phyloP scores from a whole-genome alignment of 2,329 filamentous ascomycete species.

The Epichloe amarillans region DNA sequence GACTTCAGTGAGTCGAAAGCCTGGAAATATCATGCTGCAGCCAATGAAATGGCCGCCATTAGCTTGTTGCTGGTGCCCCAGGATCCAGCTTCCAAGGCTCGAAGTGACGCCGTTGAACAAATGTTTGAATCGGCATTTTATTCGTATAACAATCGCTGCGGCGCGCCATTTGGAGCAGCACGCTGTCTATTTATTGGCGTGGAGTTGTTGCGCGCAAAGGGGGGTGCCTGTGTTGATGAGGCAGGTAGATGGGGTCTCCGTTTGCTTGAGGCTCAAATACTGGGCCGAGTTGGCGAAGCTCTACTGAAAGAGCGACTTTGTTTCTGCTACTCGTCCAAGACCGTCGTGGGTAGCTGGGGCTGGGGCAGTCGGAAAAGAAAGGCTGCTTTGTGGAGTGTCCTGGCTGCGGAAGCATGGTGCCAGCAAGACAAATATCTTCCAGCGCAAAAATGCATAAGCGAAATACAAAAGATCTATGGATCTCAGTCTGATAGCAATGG shows the following conservation, averaged over 20 bases:
- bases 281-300: slow-evolving; percentile 64
- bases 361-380: slow-evolving; percentile 69
- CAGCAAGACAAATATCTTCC: slow-evolving; percentile 63
- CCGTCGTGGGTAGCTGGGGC: slow-evolving; percentile 48
- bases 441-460: slow-evolving; percentile 63
- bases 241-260: slow-evolving; percentile 75
- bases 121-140: slow-evolving; percentile 86
- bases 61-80: slow-evolving; percentile 68
- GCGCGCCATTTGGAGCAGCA: slow-evolving; percentile 64
- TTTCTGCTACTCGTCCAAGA: slow-evolving; percentile 66
- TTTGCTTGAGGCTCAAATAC: slow-evolving; percentile 64
- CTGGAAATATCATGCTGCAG: slow-evolving; percentile 87
- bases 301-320: slow-evolving; percentile 78
- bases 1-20: slow-evolving; percentile 95
- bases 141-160: slow-evolving; percentile 79
- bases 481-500: slow-evolving; percentile 35
- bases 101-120: slow-evolving; percentile 69
- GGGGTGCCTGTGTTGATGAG: slow-evolving; percentile 69
- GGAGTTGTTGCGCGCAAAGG: slow-evolving; percentile 71
- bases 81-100: slow-evolving; percentile 57
- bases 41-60: slow-evolving; percentile 88
- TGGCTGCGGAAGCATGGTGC: slow-evolving; percentile 77
- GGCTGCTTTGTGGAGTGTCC: slow-evolving; percentile 76
- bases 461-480: slow-evolving; percentile 46
- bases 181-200: slow-evolving; percentile 63